These are phyloP conservation scores for Aspergillus ruber DNA, from an alignment of 2,329 filamentous ascomycete genomes.

Conservation along the genomic window DNA sequence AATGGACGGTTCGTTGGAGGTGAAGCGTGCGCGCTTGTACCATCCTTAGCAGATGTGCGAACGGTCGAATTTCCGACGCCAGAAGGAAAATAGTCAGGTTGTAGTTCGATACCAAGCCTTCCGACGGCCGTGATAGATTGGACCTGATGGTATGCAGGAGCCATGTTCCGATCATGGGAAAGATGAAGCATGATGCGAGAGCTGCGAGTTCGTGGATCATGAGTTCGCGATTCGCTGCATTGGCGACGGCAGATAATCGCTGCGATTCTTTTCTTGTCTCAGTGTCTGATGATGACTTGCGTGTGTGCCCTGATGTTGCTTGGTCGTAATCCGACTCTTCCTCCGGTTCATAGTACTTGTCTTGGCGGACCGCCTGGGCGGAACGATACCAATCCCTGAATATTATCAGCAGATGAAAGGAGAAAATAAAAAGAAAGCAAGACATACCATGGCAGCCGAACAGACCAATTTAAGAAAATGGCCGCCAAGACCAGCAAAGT, in stretches of 20 bases:
- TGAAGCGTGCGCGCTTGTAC: slow-evolving; percentile 72
- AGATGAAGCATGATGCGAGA: slow-evolving; percentile 69
- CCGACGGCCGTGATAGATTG: slow-evolving; percentile 74
- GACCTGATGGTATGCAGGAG: slow-evolving; percentile 73
- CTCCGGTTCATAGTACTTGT: slow-evolving; percentile 15
- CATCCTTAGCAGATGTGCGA: slow-evolving; percentile 74
- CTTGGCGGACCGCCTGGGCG: slow-evolving; percentile 55
- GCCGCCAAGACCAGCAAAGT: slow-evolving; percentile 73
- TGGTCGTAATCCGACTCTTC: slow-evolving; percentile 23
- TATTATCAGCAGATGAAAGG: background rate
- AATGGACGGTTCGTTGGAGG: slow-evolving; percentile 64
- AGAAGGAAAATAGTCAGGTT: slow-evolving; percentile 88
- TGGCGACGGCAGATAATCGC: slow-evolving; percentile 14
- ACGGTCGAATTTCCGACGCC: slow-evolving; percentile 75
- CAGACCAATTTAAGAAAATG: slow-evolving; percentile 87
- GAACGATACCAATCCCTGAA: slow-evolving; percentile 66
- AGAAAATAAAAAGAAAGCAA: slow-evolving; percentile 5
- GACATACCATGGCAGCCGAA: slow-evolving; percentile 76
- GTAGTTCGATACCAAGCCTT: slow-evolving; percentile 84
- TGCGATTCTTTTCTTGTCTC: slow-evolving; percentile 5
- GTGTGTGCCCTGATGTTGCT: slow-evolving; percentile 3
- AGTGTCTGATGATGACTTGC: background rate
- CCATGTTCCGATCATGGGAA: slow-evolving; percentile 73
- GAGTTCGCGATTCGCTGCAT: slow-evolving; percentile 56
- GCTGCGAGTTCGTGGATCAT: slow-evolving; percentile 69